Percentiles rank a stretch among this genome's conserved stretches.
These are phyloP conservation scores for Pichia phayaonensis DNA, from an alignment of 805 yeast genomes.

Conservation along the genomic window DNA sequence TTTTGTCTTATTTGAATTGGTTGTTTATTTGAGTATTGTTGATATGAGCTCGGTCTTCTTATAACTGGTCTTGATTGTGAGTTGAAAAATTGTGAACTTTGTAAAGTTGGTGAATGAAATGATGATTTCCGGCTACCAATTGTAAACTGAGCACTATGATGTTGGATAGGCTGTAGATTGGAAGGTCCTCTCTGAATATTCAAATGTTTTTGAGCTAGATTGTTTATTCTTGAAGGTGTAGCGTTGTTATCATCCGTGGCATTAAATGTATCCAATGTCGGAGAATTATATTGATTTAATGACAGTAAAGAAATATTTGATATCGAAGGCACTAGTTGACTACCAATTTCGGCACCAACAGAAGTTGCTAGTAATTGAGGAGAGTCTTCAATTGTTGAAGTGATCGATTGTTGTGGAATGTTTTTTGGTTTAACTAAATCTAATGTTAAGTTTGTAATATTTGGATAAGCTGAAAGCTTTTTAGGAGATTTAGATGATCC, in stretches of 20 bases:
- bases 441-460: neutral
- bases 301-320: constrained; percentile 31
- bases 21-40: neutral
- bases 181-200: constrained; percentile 2
- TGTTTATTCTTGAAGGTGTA: neutral
- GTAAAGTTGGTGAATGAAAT: constrained; percentile 10
- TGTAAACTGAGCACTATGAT: constrained; percentile 3
- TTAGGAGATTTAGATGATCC: neutral
- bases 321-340: constrained; percentile 29
- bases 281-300: constrained; percentile 22
- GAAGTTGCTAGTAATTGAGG: constrained; percentile 31
- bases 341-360: constrained; percentile 27
- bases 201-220: constrained; percentile 2
- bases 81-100: neutral
- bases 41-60: constrained; percentile 7
- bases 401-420: neutral
- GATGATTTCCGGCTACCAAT: constrained; percentile 12
- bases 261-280: neutral
- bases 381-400: constrained; percentile 11
- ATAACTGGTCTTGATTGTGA: constrained; percentile 1
- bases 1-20: constrained; percentile 7
- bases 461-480: neutral
- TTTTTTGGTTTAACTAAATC: constrained; percentile 1
- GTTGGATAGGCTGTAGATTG: neutral
- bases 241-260: neutral